Percentiles rank a stretch among this genome's conserved stretches.
Evolutionary conservation across 2,329 filamentous ascomycete species (phyloP).

Genomic region (Didymella sp.): DNA sequence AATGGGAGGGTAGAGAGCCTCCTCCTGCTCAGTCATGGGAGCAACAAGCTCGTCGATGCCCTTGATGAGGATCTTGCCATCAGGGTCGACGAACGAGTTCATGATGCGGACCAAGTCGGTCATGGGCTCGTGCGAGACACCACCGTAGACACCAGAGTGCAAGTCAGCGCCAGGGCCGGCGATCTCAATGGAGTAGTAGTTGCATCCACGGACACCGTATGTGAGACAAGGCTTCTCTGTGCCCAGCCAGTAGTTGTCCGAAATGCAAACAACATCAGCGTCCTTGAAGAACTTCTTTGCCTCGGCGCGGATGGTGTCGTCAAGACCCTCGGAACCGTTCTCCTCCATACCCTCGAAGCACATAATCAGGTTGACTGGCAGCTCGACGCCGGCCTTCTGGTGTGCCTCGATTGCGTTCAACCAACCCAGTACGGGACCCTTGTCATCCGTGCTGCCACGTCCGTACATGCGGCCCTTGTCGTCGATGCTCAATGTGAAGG

Average conservation of each 20-base stretch:
- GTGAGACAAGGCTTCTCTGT: slow-evolving; percentile 98
- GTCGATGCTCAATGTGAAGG: slow-evolving; percentile 86
- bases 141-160: slow-evolving; percentile 96
- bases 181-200: slow-evolving; percentile 94
- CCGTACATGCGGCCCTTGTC: slow-evolving; percentile 95
- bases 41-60: slow-evolving; percentile 94
- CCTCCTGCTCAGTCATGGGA: slow-evolving; percentile 84
- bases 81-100: slow-evolving; percentile 81
- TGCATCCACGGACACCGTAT: slow-evolving; percentile 95
- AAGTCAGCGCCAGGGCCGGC: slow-evolving; percentile 91
- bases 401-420: slow-evolving; percentile 98
- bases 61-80: slow-evolving; percentile 94
- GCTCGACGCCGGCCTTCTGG: slow-evolving; percentile 90
- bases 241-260: slow-evolving; percentile 99
- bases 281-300: slow-evolving; percentile 95
- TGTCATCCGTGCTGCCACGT: slow-evolving; percentile 94
- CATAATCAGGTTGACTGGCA: slow-evolving; percentile 98
- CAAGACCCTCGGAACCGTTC: slow-evolving; percentile 94
- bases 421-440: slow-evolving; percentile 97
- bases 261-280: slow-evolving; percentile 95
- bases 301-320: slow-evolving; percentile 91
- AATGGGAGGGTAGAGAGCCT: slow-evolving; percentile 85
- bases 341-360: slow-evolving; percentile 99
- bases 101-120: slow-evolving; percentile 88
- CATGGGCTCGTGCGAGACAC: slow-evolving; percentile 97